These are phyloP conservation scores for Polyporus arcularius DNA, from an alignment of 768 basidiomycete genomes.

Conservation along the genomic window DNA sequence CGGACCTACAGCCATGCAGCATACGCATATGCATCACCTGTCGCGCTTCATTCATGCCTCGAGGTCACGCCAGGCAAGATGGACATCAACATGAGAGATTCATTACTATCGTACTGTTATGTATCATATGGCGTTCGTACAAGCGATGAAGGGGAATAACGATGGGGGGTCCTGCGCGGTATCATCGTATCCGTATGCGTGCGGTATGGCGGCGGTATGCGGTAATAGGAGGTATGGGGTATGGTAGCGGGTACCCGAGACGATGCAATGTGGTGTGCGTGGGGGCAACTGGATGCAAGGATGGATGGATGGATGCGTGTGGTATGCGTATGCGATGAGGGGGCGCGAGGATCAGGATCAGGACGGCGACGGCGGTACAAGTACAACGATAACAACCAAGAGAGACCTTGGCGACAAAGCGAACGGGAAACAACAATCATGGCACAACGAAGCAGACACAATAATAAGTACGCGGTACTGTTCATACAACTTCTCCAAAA, in stretches of 20 bases:
- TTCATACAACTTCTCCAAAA: constrained; percentile 10
- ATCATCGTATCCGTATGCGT: constrained; percentile 13
- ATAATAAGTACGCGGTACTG: constrained; percentile 15
- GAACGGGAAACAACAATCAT: constrained; percentile 8
- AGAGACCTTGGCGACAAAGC: constrained; percentile 9
- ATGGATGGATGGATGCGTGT: background rate
- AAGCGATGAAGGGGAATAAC: background rate
- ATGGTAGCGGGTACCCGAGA: background rate
- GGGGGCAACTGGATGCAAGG: constrained; percentile 2
- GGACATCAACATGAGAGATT: background rate
- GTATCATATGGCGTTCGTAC: constrained; percentile 3
- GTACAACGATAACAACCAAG: constrained; percentile 23
- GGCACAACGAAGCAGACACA: constrained; percentile 18
- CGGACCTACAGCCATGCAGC: too few species aligned
- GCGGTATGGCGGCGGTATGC: background rate
- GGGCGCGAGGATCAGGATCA: constrained; percentile 5
- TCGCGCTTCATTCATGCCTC: too few species aligned
- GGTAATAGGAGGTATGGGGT: background rate
- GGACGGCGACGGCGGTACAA: background rate
- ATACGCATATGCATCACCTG: too few species aligned
- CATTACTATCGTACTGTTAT: constrained; percentile 2
- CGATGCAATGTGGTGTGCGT: background rate
- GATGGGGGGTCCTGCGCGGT: constrained; percentile 9
- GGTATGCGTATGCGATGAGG: constrained; percentile 5
- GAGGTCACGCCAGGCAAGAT: background rate